A percentile compares a stretch with the other conserved stretches of the same genome.
Evolutionary conservation across 176 grass and related monocot species (phyloP).

Genomic region (Aegilops umbellulata): DNA sequence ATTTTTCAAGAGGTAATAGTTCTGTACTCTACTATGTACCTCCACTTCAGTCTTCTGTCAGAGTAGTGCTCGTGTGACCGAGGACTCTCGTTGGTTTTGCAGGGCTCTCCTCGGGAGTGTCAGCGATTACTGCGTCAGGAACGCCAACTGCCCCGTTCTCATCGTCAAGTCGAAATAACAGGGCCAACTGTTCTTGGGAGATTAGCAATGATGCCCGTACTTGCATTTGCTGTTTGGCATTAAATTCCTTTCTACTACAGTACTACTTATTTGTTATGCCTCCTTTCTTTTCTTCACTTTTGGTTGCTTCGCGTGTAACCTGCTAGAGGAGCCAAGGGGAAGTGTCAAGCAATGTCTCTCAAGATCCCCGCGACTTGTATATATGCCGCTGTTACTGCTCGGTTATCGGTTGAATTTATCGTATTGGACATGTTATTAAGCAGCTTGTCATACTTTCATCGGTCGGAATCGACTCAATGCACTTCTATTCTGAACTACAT

Average conservation of each 20-base stretch:
- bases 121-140: constrained; percentile 67
- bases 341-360: no score
- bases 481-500: no score
- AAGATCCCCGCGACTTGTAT: no score
- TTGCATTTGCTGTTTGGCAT: no score
- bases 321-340: not conserved
- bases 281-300: not conserved
- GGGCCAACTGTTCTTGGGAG: not conserved
- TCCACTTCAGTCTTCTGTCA: not conserved
- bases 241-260: no score
- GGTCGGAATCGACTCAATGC: no score
- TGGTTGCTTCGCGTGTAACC: not conserved
- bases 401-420: no score
- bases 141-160: constrained; percentile 63
- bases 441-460: no score
- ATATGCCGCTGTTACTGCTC: no score
- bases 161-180: constrained; percentile 44
- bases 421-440: no score
- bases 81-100: constrained; percentile 9
- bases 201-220: not conserved
- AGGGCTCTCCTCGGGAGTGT: constrained; percentile 80
- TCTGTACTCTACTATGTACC: not conserved
- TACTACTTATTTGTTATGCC: no score
- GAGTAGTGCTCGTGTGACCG: not conserved
- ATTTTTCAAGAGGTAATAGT: constrained; percentile 61